These are phyloP conservation scores for Aspergillus chevalieri DNA, from an alignment of 2,329 filamentous ascomycete genomes.

Conservation along the genomic window DNA sequence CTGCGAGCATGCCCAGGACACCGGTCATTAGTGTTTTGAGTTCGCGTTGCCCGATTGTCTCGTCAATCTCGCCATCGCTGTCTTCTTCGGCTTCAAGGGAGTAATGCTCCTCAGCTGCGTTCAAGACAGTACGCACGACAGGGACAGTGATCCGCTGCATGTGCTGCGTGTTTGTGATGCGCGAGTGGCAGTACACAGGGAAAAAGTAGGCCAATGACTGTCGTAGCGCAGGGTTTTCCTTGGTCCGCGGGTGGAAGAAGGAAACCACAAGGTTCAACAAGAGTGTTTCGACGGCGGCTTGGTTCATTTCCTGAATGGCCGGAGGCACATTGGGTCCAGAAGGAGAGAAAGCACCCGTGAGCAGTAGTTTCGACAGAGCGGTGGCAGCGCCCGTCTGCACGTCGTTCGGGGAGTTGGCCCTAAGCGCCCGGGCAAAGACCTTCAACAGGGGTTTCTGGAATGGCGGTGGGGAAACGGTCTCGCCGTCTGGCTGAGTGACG, in stretches of 20 bases:
- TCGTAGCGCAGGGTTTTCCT: constrained; percentile 71
- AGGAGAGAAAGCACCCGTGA: constrained; percentile 63
- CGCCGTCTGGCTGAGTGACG: constrained; percentile 38
- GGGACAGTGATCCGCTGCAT: constrained; percentile 71
- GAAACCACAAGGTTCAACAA: constrained; percentile 76
- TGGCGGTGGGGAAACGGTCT: constrained; percentile 45
- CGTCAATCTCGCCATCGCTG: constrained; percentile 67
- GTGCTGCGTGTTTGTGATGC: constrained; percentile 71
- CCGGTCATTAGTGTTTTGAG: constrained; percentile 58
- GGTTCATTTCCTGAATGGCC: constrained; percentile 39
- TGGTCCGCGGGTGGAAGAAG: constrained; percentile 83
- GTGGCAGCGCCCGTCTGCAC: constrained; percentile 77
- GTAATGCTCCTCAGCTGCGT: constrained; percentile 57
- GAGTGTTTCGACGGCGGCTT: constrained; percentile 62
- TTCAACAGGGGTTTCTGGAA: constrained; percentile 65
- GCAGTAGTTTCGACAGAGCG: constrained; percentile 77
- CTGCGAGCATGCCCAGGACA: constrained; percentile 70
- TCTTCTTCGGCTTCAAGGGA: constrained; percentile 66
- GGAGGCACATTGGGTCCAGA: constrained; percentile 49
- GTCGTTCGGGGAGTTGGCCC: constrained; percentile 61
- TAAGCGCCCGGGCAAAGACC: constrained; percentile 76
- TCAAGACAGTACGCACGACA: constrained; percentile 63
- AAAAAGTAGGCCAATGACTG: constrained; percentile 91
- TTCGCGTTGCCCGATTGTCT: constrained; percentile 65
- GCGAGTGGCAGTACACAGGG: constrained; percentile 86